Evolutionary conservation across 2,329 filamentous ascomycete genomes (phyloP).

Genomic region (Microdochium trichocladiopsis): DNA sequence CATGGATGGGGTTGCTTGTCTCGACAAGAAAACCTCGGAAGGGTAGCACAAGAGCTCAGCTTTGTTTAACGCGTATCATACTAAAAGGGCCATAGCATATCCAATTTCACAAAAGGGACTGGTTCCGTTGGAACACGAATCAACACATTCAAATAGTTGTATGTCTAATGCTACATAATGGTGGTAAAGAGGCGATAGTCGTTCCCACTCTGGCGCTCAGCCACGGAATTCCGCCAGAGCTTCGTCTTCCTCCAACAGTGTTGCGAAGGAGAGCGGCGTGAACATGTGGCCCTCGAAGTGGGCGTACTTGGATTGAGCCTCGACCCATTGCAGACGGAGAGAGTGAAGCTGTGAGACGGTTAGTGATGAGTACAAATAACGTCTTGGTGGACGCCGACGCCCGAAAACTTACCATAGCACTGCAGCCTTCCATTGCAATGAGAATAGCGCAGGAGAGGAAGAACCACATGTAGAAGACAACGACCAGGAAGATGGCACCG

Average conservation of each 20-base stretch:
- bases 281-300: conserved; percentile 73
- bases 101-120: too few species aligned
- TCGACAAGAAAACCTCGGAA: too few species aligned
- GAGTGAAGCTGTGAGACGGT: conserved; percentile 48
- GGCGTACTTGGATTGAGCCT: conserved; percentile 82
- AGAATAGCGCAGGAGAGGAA: conserved; percentile 69
- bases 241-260: conserved; percentile 64
- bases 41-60: too few species aligned
- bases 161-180: background rate
- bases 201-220: conserved; percentile 5
- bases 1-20: too few species aligned
- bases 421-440: conserved; percentile 77
- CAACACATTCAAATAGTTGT: background rate
- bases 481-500: conserved; percentile 74
- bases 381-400: background rate
- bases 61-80: too few species aligned
- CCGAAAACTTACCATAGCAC: conserved; percentile 51
- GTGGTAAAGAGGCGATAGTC: background rate
- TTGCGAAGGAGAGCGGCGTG: conserved; percentile 69
- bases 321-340: conserved; percentile 74
- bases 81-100: too few species aligned
- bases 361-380: conserved; percentile 7
- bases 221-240: conserved; percentile 27
- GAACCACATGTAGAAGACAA: conserved; percentile 87
- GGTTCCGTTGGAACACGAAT: too few species aligned